These are phyloP conservation scores for Rostrohypoxylon terebratum DNA, from an alignment of 495 filamentous ascomycete species.

Conservation along the genomic window DNA sequence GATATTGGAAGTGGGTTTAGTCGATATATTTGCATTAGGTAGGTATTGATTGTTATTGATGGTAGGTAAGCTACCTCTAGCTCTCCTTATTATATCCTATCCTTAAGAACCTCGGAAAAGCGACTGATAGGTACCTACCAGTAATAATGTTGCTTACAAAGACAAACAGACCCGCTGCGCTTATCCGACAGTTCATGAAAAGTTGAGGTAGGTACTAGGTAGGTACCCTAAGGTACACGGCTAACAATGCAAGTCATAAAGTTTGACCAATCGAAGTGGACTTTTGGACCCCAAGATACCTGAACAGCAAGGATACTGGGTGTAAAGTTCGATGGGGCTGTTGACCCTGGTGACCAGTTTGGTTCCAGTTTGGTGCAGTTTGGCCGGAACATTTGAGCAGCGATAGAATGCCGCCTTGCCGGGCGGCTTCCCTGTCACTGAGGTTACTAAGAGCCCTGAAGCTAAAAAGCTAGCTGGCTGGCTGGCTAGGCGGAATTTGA, in stretches of 20 bases:
- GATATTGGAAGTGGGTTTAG: neutral
- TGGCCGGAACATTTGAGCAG: slow-evolving; percentile 17
- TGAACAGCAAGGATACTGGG: slow-evolving; percentile 22
- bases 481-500: slow-evolving; percentile 17
- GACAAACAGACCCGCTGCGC: neutral
- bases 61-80: too few species aligned
- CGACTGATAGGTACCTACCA: too few species aligned
- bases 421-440: neutral
- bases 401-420: slow-evolving; percentile 25
- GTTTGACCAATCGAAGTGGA: slow-evolving; percentile 34
- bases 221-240: slow-evolving; percentile 17
- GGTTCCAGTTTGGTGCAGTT: slow-evolving; percentile 8
- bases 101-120: neutral
- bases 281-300: slow-evolving; percentile 30
- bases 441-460: neutral
- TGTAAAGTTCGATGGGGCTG: slow-evolving; percentile 31
- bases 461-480: slow-evolving; percentile 10
- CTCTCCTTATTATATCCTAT: neutral
- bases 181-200: slow-evolving; percentile 10
- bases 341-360: slow-evolving; percentile 18
- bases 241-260: slow-evolving; percentile 41
- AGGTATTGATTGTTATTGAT: too few species aligned
- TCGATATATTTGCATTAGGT: neutral
- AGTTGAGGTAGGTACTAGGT: slow-evolving; percentile 16
- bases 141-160: neutral